Evolutionary conservation across 306 rosid species (phyloP).

Genomic region (Quercus wislizeni): DNA sequence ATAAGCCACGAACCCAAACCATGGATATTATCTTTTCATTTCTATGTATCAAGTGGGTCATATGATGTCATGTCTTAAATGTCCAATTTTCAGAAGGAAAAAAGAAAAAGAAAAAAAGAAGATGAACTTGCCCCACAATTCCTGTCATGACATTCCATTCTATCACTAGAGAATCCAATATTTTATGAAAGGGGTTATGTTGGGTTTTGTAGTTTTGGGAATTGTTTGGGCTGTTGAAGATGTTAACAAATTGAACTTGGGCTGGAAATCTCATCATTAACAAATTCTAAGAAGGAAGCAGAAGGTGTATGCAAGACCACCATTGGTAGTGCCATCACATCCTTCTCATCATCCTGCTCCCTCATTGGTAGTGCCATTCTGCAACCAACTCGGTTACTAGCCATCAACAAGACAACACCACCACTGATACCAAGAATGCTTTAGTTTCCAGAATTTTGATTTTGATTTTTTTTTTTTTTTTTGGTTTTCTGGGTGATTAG

Average conservation of each 20-base stretch:
- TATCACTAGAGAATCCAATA: background rate
- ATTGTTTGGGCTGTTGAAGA: background rate
- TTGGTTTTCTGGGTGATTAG: background rate
- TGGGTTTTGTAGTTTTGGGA: background rate
- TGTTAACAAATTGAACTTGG: background rate
- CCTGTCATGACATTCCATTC: background rate
- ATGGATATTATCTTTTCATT: background rate
- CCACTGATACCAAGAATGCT: background rate
- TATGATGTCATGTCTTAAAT: background rate
- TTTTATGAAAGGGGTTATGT: background rate
- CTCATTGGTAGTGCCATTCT: background rate
- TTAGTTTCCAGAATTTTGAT: background rate
- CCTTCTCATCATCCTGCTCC: constrained; percentile 4
- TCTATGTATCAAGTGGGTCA: background rate
- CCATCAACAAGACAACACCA: background rate
- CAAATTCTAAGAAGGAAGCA: background rate
- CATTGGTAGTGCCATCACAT: background rate
- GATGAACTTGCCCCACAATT: background rate
- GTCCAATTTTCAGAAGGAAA: background rate
- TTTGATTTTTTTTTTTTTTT: background rate
- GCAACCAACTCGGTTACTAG: background rate
- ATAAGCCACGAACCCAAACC: background rate
- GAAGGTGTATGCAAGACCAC: background rate
- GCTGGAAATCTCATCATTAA: background rate
- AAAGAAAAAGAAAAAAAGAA: background rate